Evolutionary conservation across 2,329 filamentous ascomycete species (phyloP).

Genomic region (Aspergillus unguis): DNA sequence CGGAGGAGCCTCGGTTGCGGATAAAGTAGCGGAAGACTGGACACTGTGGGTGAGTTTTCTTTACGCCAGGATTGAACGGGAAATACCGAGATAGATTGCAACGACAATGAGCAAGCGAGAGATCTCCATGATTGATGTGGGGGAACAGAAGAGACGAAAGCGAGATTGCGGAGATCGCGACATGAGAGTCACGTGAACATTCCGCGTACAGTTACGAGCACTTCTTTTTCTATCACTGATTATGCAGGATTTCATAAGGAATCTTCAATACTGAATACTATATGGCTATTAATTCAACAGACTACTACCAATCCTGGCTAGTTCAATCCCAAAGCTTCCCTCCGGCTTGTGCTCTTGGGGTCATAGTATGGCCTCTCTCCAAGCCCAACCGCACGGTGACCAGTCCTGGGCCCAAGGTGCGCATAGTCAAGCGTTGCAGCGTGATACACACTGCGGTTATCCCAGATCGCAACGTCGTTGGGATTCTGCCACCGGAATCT

Average conservation of each 20-base stretch:
- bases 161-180: background rate
- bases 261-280: background rate
- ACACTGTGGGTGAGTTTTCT: too few relatives aligned
- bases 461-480: conserved; percentile 51
- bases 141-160: background rate
- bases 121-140: conserved; percentile 13
- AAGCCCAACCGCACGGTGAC: conserved; percentile 50
- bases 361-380: conserved; percentile 56
- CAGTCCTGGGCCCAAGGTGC: conserved; percentile 47
- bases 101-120: conserved; percentile 12
- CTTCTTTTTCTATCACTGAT: too few relatives aligned
- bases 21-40: conserved; percentile 18
- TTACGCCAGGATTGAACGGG: too few relatives aligned
- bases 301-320: background rate
- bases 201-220: conserved; percentile 5
- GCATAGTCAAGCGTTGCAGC: conserved; percentile 53
- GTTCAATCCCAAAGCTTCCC: conserved; percentile 11
- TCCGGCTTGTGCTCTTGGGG: conserved; percentile 33
- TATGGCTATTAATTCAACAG: background rate
- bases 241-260: too few relatives aligned
- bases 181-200: background rate
- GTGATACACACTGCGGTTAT: conserved; percentile 56
- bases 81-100: conserved; percentile 16
- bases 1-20: conserved; percentile 11
- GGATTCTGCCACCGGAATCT: conserved; percentile 49